Evolutionary conservation across 2,329 filamentous ascomycete species (phyloP).

Genomic region (Phialocephala subalpina): DNA sequence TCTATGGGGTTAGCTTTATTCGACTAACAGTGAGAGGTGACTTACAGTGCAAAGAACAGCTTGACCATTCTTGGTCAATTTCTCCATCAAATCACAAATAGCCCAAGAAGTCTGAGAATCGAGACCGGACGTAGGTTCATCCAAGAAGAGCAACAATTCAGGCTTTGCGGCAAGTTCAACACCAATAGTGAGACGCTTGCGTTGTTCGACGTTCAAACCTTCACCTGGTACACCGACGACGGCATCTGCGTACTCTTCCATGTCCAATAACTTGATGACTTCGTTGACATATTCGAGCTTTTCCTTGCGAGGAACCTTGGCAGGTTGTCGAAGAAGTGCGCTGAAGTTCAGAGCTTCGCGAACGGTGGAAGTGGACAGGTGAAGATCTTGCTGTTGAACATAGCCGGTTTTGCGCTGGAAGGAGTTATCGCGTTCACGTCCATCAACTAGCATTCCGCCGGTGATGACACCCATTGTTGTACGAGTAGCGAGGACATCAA

Average conservation of each 20-base stretch:
- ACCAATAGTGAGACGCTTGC: slow-evolving; percentile 86
- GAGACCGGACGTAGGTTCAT: slow-evolving; percentile 92
- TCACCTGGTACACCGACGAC: slow-evolving; percentile 91
- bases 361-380: slow-evolving; percentile 84
- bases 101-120: slow-evolving; percentile 94
- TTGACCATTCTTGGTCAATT: slow-evolving; percentile 86
- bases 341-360: slow-evolving; percentile 88
- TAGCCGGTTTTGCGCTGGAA: slow-evolving; percentile 95
- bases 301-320: slow-evolving; percentile 72
- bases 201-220: slow-evolving; percentile 63
- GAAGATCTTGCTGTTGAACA: slow-evolving; percentile 91
- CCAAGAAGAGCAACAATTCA: slow-evolving; percentile 85
- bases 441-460: slow-evolving; percentile 78
- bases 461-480: slow-evolving; percentile 89
- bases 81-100: slow-evolving; percentile 86
- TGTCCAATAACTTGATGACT: slow-evolving; percentile 88
- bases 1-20: slow-evolving; percentile 47
- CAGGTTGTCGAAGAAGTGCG: slow-evolving; percentile 86
- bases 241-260: slow-evolving; percentile 90
- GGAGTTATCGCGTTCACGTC: slow-evolving; percentile 64
- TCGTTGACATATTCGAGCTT: slow-evolving; percentile 90
- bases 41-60: slow-evolving; percentile 82
- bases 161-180: slow-evolving; percentile 94
- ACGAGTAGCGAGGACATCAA: slow-evolving; percentile 81
- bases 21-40: not conserved